Base-by-base conservation (phyloP, 2,329 filamentous ascomycete genomes). In the Emmonsiellopsis sp. region DNA sequence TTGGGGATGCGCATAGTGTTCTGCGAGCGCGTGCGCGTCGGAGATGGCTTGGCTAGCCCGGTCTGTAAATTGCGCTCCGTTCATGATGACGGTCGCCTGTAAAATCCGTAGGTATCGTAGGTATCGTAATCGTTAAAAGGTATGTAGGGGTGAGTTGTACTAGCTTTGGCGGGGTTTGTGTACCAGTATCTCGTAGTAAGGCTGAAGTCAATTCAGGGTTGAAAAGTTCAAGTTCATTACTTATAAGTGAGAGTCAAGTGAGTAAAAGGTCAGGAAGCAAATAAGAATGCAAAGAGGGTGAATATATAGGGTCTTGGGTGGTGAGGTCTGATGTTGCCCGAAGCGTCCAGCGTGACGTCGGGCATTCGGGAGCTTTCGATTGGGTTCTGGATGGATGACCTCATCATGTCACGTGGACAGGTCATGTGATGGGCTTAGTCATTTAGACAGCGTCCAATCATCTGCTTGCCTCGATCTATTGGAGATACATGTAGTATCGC, bases 1-100 rank as follows among this genome's bases (percentile, higher is more conserved):
- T 71, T 98, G 92, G 41, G 89, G 85, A 75, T 98, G 93, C 40
- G 83, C 83, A 69, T 97, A 95, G 75, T 93, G 86, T 71, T 90
- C 84, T 61, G 92, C 90, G 63, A 97, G 79, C 56, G 81, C 78
- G 78, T 93, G 91, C 70, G 91, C 88, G 70, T 96, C 89, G 65
- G 87, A 83, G 67, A 98, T 79, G 65, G 92, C 87, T 76, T 92
- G 89, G 68, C 91, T 87, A 61, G 89, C 93, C 73, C 87, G 79
- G 73, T 97, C 92, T 61, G 93, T 98, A 70, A 96, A 96, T 69
- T 94, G 67, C 52, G 86, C 63, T 55, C 64, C 65, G 63, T 66
- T 70, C 70, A 73, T 73, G 44, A 51, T 68, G 63, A 26, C 31
- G 37, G 20, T 35, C 26, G 2, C 26, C n/a, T 46, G 38, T 44